These are phyloP conservation scores for Phytophthora kernoviae DNA, from an alignment of 352 stramenopile species.

Conservation along the genomic window DNA sequence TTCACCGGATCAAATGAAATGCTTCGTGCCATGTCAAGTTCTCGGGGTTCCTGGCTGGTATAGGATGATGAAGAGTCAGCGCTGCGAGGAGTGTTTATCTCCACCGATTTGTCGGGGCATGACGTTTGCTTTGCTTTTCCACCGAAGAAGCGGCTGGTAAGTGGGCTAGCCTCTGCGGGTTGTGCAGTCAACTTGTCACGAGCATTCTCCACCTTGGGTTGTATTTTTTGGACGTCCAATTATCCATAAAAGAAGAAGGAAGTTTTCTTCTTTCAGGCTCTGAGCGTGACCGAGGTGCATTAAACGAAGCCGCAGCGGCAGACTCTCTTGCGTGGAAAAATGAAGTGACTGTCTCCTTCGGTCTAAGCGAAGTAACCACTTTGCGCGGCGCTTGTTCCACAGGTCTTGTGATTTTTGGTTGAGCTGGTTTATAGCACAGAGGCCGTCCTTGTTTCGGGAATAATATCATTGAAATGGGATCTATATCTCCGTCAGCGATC, in stretches of 20 bases:
- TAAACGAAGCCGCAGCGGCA: conserved; percentile 16
- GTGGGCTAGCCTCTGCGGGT: conserved; percentile 14
- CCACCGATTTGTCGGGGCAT: conserved; percentile 29
- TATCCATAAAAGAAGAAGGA: conserved; percentile 28
- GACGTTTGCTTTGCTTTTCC: conserved; percentile 32
- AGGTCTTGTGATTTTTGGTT: conserved; percentile 3
- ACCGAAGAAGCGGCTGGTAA: conserved; percentile 57
- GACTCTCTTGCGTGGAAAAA: conserved; percentile 32
- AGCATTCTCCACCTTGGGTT: neutral
- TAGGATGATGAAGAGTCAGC: conserved; percentile 30
- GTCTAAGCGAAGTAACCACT: conserved; percentile 1
- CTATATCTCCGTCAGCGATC: conserved; percentile 76
- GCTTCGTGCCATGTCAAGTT: conserved; percentile 50
- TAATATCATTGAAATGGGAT: conserved; percentile 61
- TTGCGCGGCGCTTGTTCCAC: neutral
- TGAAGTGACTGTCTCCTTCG: conserved; percentile 21
- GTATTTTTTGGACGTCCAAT: conserved; percentile 17
- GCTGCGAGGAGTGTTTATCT: conserved; percentile 19
- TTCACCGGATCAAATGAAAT: conserved; percentile 64
- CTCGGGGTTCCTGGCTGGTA: conserved; percentile 60
- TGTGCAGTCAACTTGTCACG: conserved; percentile 8
- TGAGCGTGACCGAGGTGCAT: conserved; percentile 19
- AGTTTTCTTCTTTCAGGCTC: conserved; percentile 25
- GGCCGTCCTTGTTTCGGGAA: conserved; percentile 34
- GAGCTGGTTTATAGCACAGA: conserved; percentile 3